Conservation (phyloP, 2,329 filamentous ascomycete genomes). For the Coleophoma eucalyptorum region DNA sequence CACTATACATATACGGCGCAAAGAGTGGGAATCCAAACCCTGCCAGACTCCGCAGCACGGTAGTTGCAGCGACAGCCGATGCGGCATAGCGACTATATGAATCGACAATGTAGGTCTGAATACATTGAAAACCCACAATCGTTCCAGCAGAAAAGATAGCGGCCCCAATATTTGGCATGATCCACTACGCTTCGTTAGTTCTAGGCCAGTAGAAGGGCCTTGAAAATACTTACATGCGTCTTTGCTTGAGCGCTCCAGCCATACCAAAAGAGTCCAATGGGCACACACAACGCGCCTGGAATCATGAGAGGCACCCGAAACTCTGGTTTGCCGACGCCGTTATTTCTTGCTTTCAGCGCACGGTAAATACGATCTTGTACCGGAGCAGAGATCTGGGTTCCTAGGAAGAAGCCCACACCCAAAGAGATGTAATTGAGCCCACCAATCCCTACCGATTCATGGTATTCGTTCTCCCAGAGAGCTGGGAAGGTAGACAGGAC, state of each 20-base stretch:
- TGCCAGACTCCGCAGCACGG: slow-evolving; percentile 10
- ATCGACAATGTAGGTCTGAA: slow-evolving; percentile 46
- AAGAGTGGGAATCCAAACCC: slow-evolving; percentile 16
- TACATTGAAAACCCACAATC: slow-evolving; percentile 19
- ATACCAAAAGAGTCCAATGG: slow-evolving; percentile 52
- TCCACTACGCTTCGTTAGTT: slow-evolving; percentile 34
- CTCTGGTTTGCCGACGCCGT: slow-evolving; percentile 41
- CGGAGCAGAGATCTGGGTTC: slow-evolving; percentile 21
- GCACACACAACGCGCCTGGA: slow-evolving; percentile 47
- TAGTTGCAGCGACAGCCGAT: slow-evolving; percentile 31
- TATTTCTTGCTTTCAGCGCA: slow-evolving; percentile 10
- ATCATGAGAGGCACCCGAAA: slow-evolving; percentile 57
- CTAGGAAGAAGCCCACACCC: slow-evolving; percentile 38
- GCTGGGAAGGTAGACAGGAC: slow-evolving; percentile 55
- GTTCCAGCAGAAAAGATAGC: slow-evolving; percentile 44
- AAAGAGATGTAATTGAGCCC: slow-evolving; percentile 49
- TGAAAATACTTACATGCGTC: slow-evolving; percentile 17
- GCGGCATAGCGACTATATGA: slow-evolving; percentile 30
- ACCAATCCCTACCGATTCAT: slow-evolving; percentile 49
- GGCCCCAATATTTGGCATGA: slow-evolving; percentile 52
- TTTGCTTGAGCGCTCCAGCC: slow-evolving; percentile 49
- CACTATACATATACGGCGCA: slow-evolving; percentile 16
- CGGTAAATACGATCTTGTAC: slow-evolving; percentile 40
- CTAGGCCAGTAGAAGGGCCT: too few relatives aligned
- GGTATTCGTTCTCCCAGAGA: slow-evolving; percentile 52